phyloP scores from a whole-genome alignment of 2,329 filamentous ascomycete genomes.

The Fusarium penzigii region DNA sequence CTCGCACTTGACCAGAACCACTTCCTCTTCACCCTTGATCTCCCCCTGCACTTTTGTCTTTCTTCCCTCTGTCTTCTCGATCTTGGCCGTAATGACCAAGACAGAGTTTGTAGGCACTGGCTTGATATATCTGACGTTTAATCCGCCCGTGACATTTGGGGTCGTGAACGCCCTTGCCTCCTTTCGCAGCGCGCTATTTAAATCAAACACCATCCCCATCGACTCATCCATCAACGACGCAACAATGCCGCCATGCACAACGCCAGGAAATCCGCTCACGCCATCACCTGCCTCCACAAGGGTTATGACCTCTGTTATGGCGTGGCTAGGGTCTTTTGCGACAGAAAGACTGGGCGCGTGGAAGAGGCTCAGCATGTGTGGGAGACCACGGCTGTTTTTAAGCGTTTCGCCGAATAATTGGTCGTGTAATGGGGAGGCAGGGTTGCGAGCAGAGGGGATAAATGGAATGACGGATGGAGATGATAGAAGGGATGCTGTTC shows the following conservation, averaged over 20 bases:
- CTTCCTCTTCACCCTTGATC: conserved; percentile 32
- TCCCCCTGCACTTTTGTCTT: conserved; percentile 35
- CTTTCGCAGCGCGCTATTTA: conserved; percentile 38
- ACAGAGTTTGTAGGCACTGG: conserved; percentile 33
- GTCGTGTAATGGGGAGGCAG: conserved; percentile 30
- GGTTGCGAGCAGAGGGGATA: conserved; percentile 36
- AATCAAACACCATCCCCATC: conserved; percentile 37
- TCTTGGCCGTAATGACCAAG: conserved; percentile 33
- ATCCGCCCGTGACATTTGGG: conserved; percentile 35
- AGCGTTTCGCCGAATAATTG: conserved; percentile 38
- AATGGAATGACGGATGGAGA: conserved; percentile 32
- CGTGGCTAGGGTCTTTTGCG: conserved; percentile 22
- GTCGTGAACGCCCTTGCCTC: conserved; percentile 28
- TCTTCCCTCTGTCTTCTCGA: conserved; percentile 35
- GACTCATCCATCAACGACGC: conserved; percentile 40
- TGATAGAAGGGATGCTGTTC: conserved; percentile 36
- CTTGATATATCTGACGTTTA: conserved; percentile 38
- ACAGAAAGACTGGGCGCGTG: conserved; percentile 27
- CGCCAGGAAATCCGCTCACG: conserved; percentile 33
- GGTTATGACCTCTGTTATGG: conserved; percentile 31
- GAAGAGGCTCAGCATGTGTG: conserved; percentile 39
- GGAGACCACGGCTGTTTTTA: conserved; percentile 27
- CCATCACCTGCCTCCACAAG: conserved; percentile 37
- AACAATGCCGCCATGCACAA: conserved; percentile 40
- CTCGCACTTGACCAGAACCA: conserved; percentile 31